Evolutionary conservation across 495 filamentous ascomycete genomes (phyloP), one percentile per base, ranked within the genome.

Genomic region (Penicillium angulare): DNA sequence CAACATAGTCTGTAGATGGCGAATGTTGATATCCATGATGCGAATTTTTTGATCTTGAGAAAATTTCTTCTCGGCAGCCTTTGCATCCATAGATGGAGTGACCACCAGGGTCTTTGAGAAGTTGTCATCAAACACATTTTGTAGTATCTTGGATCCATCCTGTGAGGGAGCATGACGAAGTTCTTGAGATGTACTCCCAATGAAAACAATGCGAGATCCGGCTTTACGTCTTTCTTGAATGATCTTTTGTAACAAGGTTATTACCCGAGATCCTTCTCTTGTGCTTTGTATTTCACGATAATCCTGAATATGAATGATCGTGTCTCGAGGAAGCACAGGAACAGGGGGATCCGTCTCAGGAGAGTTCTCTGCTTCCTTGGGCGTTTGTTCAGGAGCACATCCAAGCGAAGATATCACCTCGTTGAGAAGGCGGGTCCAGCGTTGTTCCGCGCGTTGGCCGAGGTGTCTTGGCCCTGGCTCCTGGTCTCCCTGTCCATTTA

Each of bases 221-320:
- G 78, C 74, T 33, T 72, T 74, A 71, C 91, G 82, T 40, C 84
- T 76, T 47, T 80, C 79, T 50, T 88, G 79, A 22, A 95, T 83
- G n/a, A 85, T 73, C 49, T 83, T 77, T 38, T 86, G 82, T 7
- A 98, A 67, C 38, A 83, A 80, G 20, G 59, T 61, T 4, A 97
- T 63, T 18, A 93, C 74, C 23, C 73, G 76, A 1, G 78, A 63
- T n/a, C 88, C 86, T 16, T 84, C 78, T 7, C 73, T 60, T 1
- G 86, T 83, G 44, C 72, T 70, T 55, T 77, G 79, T 10, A 97
- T 74, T 35, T 93, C 87, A 21, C 82, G 81, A 59, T 89, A 90
- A 61, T 96, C 91, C 56, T 86, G 81, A 8, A 97, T 67, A 41
- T 90, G 86, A 7, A 98, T 71, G 49, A 97, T 89, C n/a, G 76